phyloP scores from a whole-genome alignment of 345 rosid species.

The Hevea brasiliensis region DNA sequence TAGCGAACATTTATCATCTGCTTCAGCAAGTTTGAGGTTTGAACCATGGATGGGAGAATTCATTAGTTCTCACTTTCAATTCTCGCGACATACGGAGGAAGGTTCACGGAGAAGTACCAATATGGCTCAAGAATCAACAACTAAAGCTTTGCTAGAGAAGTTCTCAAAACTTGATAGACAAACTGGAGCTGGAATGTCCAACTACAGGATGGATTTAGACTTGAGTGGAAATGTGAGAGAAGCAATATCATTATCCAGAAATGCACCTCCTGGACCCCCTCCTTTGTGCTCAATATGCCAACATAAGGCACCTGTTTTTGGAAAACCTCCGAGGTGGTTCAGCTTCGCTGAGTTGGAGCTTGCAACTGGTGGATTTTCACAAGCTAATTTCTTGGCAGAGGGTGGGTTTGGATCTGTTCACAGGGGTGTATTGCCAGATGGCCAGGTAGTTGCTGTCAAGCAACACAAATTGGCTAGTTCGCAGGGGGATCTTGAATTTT shows the following conservation, averaged over 20 bases:
- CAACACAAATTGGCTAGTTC: conserved; percentile 98
- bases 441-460: conserved; percentile 98
- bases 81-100: conserved; percentile 50
- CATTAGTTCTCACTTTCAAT: conserved; percentile 46
- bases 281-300: conserved; percentile 98
- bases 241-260: conserved; percentile 80
- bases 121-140: conserved; percentile 44
- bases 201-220: conserved; percentile 52
- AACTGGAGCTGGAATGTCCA: conserved; percentile 52
- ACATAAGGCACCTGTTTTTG: conserved; percentile 95
- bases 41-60: conserved; percentile 86
- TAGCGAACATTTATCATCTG: conserved; percentile 64
- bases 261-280: conserved; percentile 85
- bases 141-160: conserved; percentile 43
- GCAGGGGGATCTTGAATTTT: conserved; percentile 97
- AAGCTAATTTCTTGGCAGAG: conserved; percentile 96
- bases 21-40: conserved; percentile 79
- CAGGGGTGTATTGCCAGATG: conserved; percentile 92
- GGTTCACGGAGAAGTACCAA: conserved; percentile 40
- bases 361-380: conserved; percentile 95
- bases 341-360: conserved; percentile 91
- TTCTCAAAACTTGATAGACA: conserved; percentile 52
- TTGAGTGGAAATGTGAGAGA: conserved; percentile 82
- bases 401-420: conserved; percentile 99
- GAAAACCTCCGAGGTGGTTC: conserved; percentile 96